Conservation (phyloP, 768 basidiomycete species). For the Trametes meyenii region DNA sequence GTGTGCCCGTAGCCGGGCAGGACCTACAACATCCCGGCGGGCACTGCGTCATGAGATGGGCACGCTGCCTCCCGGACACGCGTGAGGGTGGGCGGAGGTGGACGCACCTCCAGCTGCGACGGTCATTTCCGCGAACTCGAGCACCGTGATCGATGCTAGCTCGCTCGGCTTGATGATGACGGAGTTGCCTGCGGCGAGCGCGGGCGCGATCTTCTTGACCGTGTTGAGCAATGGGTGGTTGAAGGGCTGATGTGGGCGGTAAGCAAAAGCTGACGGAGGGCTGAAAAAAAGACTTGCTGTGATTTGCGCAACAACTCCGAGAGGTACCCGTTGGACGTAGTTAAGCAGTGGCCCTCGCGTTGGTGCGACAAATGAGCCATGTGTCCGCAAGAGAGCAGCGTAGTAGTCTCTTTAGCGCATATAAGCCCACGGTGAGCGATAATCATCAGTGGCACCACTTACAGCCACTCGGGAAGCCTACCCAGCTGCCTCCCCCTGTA, state of each 20-base stretch:
- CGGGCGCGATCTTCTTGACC: constrained; percentile 86
- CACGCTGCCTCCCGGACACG: neutral
- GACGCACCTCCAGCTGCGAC: constrained; percentile 64
- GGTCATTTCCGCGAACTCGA: constrained; percentile 73
- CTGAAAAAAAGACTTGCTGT: constrained; percentile 52
- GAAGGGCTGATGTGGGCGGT: constrained; percentile 65
- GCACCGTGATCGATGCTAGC: constrained; percentile 78
- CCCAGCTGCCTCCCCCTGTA: constrained; percentile 11
- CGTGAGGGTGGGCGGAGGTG: neutral
- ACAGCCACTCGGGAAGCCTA: constrained; percentile 88
- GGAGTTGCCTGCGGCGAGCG: constrained; percentile 82
- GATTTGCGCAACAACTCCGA: constrained; percentile 90
- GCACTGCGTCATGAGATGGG: constrained; percentile 52
- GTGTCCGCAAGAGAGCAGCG: constrained; percentile 71
- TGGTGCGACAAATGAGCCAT: constrained; percentile 70
- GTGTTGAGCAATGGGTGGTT: constrained; percentile 91
- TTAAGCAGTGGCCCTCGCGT: constrained; percentile 81
- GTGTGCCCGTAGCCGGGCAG: constrained; percentile 71
- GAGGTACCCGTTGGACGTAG: constrained; percentile 75
- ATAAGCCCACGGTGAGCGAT: too few species aligned
- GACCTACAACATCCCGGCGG: constrained; percentile 70
- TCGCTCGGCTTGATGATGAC: constrained; percentile 86
- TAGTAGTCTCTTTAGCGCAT: constrained; percentile 64
- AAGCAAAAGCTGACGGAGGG: neutral
- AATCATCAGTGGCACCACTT: constrained; percentile 32